phyloP scores from a whole-genome alignment of 129 eudicot genomes.

The Ambrosia artemisiifolia region DNA sequence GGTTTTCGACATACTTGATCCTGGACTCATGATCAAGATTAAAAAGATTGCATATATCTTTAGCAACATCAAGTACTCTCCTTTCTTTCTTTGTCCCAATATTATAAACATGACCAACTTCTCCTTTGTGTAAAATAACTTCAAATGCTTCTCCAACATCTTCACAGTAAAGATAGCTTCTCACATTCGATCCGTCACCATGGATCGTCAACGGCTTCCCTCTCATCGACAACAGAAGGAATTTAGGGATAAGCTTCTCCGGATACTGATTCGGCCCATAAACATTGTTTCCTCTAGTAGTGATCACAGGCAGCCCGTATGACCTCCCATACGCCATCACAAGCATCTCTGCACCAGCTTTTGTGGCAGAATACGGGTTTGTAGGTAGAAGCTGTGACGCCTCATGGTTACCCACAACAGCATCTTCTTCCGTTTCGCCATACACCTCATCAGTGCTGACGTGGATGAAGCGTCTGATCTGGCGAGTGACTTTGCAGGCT shows the following conservation, averaged over 20 bases:
- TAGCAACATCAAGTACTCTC: constrained; percentile 33
- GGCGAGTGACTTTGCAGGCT: constrained; percentile 36
- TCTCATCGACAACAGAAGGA: constrained; percentile 9
- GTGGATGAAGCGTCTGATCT: constrained; percentile 34
- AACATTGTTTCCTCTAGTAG: background rate
- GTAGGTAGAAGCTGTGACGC: background rate
- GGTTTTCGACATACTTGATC: constrained; percentile 32
- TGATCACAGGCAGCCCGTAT: background rate
- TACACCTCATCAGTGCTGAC: constrained; percentile 37
- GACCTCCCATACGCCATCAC: constrained; percentile 4
- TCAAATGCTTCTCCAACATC: constrained; percentile 39
- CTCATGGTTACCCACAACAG: constrained; percentile 24
- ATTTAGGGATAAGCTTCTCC: background rate
- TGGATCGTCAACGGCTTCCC: constrained; percentile 27
- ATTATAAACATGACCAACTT: constrained; percentile 31
- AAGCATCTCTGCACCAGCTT: background rate
- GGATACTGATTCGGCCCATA: background rate
- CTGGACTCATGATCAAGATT: constrained; percentile 15
- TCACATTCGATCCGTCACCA: constrained; percentile 33
- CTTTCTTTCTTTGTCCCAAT: constrained; percentile 36
- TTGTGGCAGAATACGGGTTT: background rate
- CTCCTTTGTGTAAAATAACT: constrained; percentile 33
- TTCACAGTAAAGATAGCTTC: constrained; percentile 34
- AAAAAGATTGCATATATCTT: constrained; percentile 26
- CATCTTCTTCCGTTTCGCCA: constrained; percentile 39